phyloP scores from a whole-genome alignment of 495 filamentous ascomycete genomes.

The Aspergillus bertholletiae region DNA sequence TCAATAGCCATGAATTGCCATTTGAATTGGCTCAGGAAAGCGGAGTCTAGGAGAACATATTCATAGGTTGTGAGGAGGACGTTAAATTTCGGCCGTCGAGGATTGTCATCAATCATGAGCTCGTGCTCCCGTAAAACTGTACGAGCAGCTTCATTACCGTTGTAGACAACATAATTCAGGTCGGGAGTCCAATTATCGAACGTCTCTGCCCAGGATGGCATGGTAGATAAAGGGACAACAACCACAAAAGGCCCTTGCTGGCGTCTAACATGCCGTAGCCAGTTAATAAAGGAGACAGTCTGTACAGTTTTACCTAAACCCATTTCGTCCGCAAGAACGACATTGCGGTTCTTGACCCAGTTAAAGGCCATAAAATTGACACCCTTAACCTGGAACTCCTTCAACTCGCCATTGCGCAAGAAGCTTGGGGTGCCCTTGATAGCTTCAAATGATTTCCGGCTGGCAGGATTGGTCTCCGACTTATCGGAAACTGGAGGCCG shows the following conservation, averaged over 20 bases:
- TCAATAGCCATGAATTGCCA: conserved; percentile 98
- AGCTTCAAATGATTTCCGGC: conserved; percentile 64
- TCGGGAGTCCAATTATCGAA: conserved; percentile 97
- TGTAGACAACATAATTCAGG: conserved; percentile 95
- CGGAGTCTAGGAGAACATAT: conserved; percentile 77
- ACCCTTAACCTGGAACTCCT: conserved; percentile 91
- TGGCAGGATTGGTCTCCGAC: conserved; percentile 68
- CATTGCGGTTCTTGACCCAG: conserved; percentile 87
- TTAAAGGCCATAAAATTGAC: conserved; percentile 93
- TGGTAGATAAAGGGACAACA: conserved; percentile 90
- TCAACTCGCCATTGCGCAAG: conserved; percentile 77
- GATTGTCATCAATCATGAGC: conserved; percentile 77
- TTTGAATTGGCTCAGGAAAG: conserved; percentile 79
- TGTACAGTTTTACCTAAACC: conserved; percentile 98
- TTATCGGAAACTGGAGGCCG: conserved; percentile 72
- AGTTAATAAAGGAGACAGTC: conserved; percentile 94
- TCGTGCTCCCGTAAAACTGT: conserved; percentile 83
- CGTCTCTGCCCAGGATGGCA: conserved; percentile 96
- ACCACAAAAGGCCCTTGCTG: conserved; percentile 96
- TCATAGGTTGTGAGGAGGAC: conserved; percentile 95
- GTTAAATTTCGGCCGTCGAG: conserved; percentile 86
- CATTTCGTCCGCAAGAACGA: conserved; percentile 98
- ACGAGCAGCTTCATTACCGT: conserved; percentile 77
- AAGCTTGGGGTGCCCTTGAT: conserved; percentile 80
- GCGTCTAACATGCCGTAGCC: conserved; percentile 85